Conservation (phyloP, 202 grass and related monocot genomes). For the Carex arenaria region DNA sequence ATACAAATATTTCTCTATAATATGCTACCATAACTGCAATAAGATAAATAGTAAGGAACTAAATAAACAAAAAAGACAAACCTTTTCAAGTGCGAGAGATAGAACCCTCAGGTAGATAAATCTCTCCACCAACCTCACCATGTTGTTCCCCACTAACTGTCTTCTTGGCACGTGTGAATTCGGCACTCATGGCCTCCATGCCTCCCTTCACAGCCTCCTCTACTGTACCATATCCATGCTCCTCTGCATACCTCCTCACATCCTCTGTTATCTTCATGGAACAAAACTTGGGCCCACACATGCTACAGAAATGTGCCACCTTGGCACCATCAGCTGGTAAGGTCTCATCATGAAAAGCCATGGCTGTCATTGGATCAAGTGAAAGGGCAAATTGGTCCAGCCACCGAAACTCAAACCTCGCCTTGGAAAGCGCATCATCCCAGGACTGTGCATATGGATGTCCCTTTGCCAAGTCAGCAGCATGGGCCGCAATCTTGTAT, state of each 20-base stretch:
- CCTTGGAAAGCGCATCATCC: conserved; percentile 94
- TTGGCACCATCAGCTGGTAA: conserved; percentile 93
- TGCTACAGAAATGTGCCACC: conserved; percentile 97
- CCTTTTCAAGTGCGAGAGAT: conserved; percentile 56
- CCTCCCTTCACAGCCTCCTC: conserved; percentile 86
- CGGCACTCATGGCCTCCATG: conserved; percentile 93
- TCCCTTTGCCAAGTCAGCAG: conserved; percentile 89
- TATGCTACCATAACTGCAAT: neutral
- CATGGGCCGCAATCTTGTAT: conserved; percentile 96
- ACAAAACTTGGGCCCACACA: conserved; percentile 99
- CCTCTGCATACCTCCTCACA: conserved; percentile 92
- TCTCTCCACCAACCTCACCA: conserved; percentile 95
- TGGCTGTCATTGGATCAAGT: conserved; percentile 89
- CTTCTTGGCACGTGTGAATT: conserved; percentile 82
- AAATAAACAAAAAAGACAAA: conserved; percentile 29
- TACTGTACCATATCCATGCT: conserved; percentile 83
- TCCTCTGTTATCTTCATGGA: conserved; percentile 99
- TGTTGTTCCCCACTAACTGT: conserved; percentile 90
- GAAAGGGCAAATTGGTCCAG: conserved; percentile 93
- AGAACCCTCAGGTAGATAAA: conserved; percentile 91
- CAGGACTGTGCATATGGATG: conserved; percentile 85
- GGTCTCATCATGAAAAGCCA: conserved; percentile 97
- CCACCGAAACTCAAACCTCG: conserved; percentile 99
- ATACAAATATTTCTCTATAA: neutral
- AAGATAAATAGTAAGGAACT: conserved; percentile 12